Evolutionary conservation across 2,329 filamentous ascomycete genomes (phyloP), one percentile per base, ranked within the genome.

Genomic region (Pyrenophora graminea): DNA sequence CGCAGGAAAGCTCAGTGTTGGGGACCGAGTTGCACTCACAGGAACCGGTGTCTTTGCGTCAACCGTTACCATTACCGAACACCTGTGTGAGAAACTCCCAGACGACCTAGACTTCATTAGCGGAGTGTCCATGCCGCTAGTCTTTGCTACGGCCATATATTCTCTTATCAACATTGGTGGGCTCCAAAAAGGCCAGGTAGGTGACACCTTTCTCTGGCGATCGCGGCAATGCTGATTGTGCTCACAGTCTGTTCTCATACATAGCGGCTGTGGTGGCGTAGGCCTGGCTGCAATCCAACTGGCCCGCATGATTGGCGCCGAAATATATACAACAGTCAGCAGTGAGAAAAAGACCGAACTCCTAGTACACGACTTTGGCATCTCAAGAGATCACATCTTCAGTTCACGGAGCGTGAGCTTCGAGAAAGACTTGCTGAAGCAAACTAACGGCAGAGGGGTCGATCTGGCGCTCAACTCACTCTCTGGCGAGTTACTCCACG

Each of bases 371-470:
- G 39, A 46, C 10, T 66, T 49, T 17, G 59, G 47, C 6, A 56
- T 74, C n/a, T 61, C 58, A 2, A 25, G 12, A 2, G 46, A 64
- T 1, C 64, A 57, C 4, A 75, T 77, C 33, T 74, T 76, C 55
- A 50, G 49, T 10, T 69, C 61, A 1, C 58, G 64, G 0, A 47
- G 59, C 40, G 9, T 33, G 3, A 19, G 21, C 0, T 61, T 59
- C 17, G n/a, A 45, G 0, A 8, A 39, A 1, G 39, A 33, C 4
- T 2, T 66, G 0, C 3, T 58, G 37, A 1, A 18, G 0, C 51
- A 40, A 8, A 57, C 56, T 13, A 9, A 37, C 42, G 45, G 69
- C 55, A 7, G 37, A 8, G 73, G 73, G 3, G 68, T 74, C 3
- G 68, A 74, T 49, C 54, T 74, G 1, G 58, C 68, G 2, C 49